A percentile compares a stretch with the other conserved stretches of the same genome.
phyloP scores from a whole-genome alignment of 345 rosid species.

The Turnera subulata region DNA sequence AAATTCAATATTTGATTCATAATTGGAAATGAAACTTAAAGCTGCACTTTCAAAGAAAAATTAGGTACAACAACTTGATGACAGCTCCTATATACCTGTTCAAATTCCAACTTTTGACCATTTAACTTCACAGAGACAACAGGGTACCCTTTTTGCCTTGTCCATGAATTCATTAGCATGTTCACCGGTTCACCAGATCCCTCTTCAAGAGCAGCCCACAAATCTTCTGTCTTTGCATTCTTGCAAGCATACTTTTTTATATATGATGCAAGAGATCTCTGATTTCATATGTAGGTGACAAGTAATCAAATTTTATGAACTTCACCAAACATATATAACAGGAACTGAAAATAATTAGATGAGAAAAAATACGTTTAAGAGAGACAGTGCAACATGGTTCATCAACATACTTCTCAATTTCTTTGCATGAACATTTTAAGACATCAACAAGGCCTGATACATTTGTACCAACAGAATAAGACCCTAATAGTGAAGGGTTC shows the following conservation, averaged over 20 bases:
- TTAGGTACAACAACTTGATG: background rate
- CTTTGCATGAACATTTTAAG: no score
- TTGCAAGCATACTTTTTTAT: constrained; percentile 67
- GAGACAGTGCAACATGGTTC: background rate
- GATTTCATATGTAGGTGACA: constrained; percentile 21
- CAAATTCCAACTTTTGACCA: constrained; percentile 74
- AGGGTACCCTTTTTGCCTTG: constrained; percentile 86
- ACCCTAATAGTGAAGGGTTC: no score
- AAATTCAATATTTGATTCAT: no score
- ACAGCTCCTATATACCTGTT: constrained; percentile 54
- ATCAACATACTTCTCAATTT: background rate
- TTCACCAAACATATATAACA: background rate
- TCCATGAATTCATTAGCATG: constrained; percentile 92
- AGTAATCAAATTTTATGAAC: background rate
- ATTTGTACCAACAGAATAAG: no score
- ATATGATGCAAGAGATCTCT: constrained; percentile 91
- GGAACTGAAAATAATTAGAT: background rate
- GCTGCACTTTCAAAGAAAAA: background rate
- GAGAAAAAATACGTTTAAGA: no score
- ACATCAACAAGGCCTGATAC: background rate
- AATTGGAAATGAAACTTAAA: no score
- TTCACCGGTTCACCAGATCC: constrained; percentile 90
- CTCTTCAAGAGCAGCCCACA: constrained; percentile 88
- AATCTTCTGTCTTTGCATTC: constrained; percentile 89
- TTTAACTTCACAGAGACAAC: constrained; percentile 67